Evolutionary conservation across 192 early-diverging fungal genomes (phyloP), one percentile per base, ranked within the genome.

Genomic region (Umbelopsis ramanniana): DNA sequence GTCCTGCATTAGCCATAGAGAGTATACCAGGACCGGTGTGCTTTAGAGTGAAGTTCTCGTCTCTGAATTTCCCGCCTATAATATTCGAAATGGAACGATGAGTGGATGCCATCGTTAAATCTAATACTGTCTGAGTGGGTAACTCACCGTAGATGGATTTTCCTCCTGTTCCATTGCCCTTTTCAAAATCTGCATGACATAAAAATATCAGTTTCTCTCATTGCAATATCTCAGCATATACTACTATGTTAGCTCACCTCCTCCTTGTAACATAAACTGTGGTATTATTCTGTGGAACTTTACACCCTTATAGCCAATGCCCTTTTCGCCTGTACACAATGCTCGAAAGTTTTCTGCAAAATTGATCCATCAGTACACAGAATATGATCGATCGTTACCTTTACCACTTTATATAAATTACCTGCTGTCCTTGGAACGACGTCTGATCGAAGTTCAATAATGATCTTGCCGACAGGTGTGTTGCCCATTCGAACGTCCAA

Each of bases 311-410:
- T 89, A 95, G 22, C 92, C 90, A 72, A 88, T 90, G 23, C 95
- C 94, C 79, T 95, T 89, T 79, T 98, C 96, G 63, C 94, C 93
- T 69, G 96, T 97, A 88, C 95, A 97, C 71, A 98, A 88, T 54
- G 91, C 92, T 33, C 94, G 89, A 85, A 98, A 98, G 92, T 98
- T 98, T 84, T 98, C 96, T 76, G 35, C 47, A 69, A 8, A 33
- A 37, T 21, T 6, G 6, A 43, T 43, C 40, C 6, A 43, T 43
- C 11, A 43, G 40, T 11, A 43, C 40, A 43, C 40, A 4, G 11
- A 11, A 43, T 43, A 6, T 43, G 40, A 5, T 43, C 40, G 40
- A 4, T 43, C 40, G 11, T 7, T 43, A 43, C 6, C 40, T 4
- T 6, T 43, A 40, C 38, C 8, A 40, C 4, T 11, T 45, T 24